Base-by-base conservation (phyloP, 148 eudicot species). In the Vaccinium macrocarpon region DNA sequence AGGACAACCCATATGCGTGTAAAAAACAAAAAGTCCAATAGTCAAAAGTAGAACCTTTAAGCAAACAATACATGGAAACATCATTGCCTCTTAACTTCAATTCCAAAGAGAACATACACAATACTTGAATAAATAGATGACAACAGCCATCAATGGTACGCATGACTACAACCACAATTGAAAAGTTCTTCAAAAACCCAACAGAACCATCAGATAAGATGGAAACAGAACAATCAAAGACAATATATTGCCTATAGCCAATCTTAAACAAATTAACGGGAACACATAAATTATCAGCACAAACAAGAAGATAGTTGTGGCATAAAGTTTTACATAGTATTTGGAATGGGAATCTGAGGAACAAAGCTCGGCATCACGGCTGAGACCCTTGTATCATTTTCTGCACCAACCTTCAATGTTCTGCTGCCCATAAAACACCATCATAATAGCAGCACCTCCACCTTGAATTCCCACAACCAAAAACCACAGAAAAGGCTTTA, bases 321-420 rank as follows among this genome's bases (percentile, higher is more conserved):
- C 42, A 25, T 56, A 73, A 76, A 85, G 80, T 3, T 86, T 85
- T 90, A 89, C 91, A 87, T 85, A 74, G 88, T 85, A 87, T 90
- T 85, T 51, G 89, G 81, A 73, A 83, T 76, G 84, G 90, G 90
- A 83, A 84, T 79, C 56, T 49, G 82, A 84, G 90, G 88, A 84
- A 78, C 79, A 78, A 86, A 90, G 82, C 91, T 89, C 76, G 91
- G 91, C 92, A 89, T 90, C 86, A 87, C 90, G 53, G 90, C 64
- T 27, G 86, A 84, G 79, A 89, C 85, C 73, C 86, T 84, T 68
- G 79, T 52, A 83, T 84, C 92, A 87, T 90, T 85, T 87, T 88
- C 71, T 71, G 53, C 64, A 82, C 84, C 88, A 59, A 73, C 55
- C 81, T 86, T 86, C 87, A 75, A 70, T 66, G 18, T 81, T 85